phyloP scores from a whole-genome alignment of 768 basidiomycete species.

The Ramaria rubella region DNA sequence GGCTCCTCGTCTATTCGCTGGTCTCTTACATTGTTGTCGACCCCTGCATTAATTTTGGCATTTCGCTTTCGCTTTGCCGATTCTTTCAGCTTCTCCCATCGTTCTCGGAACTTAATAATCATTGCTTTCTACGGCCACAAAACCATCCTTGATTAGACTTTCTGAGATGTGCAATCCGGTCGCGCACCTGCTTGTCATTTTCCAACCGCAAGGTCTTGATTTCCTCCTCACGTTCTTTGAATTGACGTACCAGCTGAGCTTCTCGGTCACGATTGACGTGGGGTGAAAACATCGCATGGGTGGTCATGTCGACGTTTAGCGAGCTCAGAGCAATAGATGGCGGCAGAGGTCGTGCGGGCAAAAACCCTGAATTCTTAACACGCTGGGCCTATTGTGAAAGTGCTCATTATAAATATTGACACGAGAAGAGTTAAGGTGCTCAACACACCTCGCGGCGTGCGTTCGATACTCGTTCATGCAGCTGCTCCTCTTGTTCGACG shows the following conservation, averaged over 20 bases:
- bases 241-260: constrained; percentile 37
- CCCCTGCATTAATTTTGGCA: constrained; percentile 51
- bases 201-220: constrained; percentile 54
- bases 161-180: not conserved
- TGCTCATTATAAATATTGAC: not conserved
- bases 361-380: constrained; percentile 4
- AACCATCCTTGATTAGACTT: constrained; percentile 4
- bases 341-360: not conserved
- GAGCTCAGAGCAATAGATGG: constrained; percentile 30
- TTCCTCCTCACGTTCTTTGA: constrained; percentile 80
- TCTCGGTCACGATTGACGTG: constrained; percentile 50
- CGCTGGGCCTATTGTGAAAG: constrained; percentile 9
- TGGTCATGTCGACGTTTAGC: constrained; percentile 54
- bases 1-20: constrained; percentile 59
- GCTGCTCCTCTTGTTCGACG: constrained; percentile 70
- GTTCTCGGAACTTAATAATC: constrained; percentile 76
- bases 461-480: constrained; percentile 76
- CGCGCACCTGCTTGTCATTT: constrained; percentile 71
- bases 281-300: constrained; percentile 40
- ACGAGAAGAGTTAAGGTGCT: not conserved
- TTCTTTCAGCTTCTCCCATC: constrained; percentile 88
- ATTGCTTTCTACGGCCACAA: constrained; percentile 57
- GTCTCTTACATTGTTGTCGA: constrained; percentile 48
- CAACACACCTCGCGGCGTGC: constrained; percentile 55
- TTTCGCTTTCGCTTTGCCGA: constrained; percentile 82